A percentile compares a stretch with the other conserved stretches of the same genome.
phyloP scores from a whole-genome alignment of 2,329 filamentous ascomycete genomes.

The Rasamsonia emersonii region DNA sequence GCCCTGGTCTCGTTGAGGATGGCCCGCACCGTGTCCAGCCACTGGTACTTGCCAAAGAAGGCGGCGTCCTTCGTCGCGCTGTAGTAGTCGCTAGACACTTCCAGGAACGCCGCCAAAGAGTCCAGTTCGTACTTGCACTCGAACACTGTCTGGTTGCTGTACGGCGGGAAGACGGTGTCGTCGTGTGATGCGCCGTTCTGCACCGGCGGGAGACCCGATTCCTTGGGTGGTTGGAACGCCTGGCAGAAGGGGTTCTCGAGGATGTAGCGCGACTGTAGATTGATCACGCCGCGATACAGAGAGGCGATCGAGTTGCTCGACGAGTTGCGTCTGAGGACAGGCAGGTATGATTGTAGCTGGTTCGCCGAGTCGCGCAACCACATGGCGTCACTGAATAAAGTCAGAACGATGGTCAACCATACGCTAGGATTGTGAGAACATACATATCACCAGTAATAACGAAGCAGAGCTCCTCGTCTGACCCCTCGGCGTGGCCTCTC shows the following conservation, averaged over 20 bases:
- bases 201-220: not conserved
- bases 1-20: not conserved
- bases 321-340: not conserved
- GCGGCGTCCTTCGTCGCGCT: not conserved
- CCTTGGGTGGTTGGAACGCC: constrained; percentile 1
- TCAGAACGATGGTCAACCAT: too few relatives aligned
- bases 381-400: constrained; percentile 2
- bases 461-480: constrained; percentile 1
- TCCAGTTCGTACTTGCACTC: constrained; percentile 3
- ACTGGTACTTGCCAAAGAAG: constrained; percentile 1
- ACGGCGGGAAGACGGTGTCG: not conserved
- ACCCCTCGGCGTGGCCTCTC: not conserved
- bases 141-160: not conserved
- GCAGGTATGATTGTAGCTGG: constrained; percentile 1
- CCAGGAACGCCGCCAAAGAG: constrained; percentile 1
- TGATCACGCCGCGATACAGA: constrained; percentile 1
- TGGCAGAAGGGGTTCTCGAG: not conserved
- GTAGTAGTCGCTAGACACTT: not conserved
- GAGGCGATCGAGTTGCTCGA: not conserved
- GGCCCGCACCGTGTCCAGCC: not conserved
- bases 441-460: constrained; percentile 1
- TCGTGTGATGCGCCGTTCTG: not conserved
- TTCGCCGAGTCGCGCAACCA: constrained; percentile 1
- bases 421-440: too few relatives aligned
- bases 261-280: constrained; percentile 1